Conservation (phyloP, 2,329 filamentous ascomycete genomes). For the Amphichorda felina region DNA sequence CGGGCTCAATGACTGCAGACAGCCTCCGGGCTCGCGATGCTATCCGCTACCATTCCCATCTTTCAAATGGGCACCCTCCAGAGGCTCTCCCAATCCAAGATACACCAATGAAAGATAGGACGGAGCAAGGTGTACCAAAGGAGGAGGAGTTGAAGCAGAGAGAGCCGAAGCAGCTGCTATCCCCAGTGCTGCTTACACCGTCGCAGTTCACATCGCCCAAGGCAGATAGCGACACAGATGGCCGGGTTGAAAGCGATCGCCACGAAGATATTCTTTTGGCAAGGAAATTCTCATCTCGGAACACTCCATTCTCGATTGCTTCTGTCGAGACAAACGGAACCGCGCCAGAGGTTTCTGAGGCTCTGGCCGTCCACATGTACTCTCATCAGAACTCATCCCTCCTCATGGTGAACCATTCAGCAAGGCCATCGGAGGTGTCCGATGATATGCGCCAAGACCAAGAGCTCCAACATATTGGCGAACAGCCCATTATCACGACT, state of each 20-base stretch:
- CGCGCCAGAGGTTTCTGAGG: constrained; percentile 51
- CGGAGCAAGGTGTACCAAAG: no score
- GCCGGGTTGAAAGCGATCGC: constrained; percentile 24
- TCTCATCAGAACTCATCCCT: constrained; percentile 54
- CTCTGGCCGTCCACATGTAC: constrained; percentile 48
- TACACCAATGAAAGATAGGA: no score
- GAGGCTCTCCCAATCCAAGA: no score
- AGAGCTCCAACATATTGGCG: constrained; percentile 3
- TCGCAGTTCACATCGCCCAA: constrained; percentile 1
- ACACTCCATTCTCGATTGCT: constrained; percentile 49
- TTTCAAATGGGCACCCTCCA: no score
- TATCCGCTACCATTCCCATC: no score
- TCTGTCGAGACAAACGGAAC: constrained; percentile 52
- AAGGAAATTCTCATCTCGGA: constrained; percentile 40
- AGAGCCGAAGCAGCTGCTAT: no score
- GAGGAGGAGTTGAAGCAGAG: no score
- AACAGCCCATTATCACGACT: background rate
- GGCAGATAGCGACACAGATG: constrained; percentile 2
- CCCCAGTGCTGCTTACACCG: background rate
- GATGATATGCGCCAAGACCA: constrained; percentile 17
- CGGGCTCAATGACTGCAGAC: constrained; percentile 44
- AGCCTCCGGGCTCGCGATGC: constrained; percentile 43
- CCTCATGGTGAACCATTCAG: constrained; percentile 45
- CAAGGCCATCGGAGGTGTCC: constrained; percentile 33
- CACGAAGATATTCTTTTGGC: constrained; percentile 42